These are phyloP conservation scores for Trichophyton equinum DNA, from an alignment of 2,329 filamentous ascomycete genomes.

Conservation along the genomic window DNA sequence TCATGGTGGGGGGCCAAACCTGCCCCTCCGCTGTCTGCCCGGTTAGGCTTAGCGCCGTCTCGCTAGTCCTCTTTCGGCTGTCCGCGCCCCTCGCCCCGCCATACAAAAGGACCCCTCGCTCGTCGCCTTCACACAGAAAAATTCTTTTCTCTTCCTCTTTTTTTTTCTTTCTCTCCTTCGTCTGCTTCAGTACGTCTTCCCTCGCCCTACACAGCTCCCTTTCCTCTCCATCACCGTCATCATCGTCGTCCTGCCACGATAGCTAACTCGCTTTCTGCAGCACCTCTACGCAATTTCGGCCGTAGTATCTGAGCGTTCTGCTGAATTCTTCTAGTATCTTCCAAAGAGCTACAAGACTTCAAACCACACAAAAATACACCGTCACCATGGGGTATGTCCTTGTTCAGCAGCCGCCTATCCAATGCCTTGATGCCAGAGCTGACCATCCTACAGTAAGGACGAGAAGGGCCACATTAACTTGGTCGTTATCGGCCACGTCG, in stretches of 20 bases:
- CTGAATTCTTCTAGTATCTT: slow-evolving; percentile 36
- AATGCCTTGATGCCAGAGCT: not conserved
- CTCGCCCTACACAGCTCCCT: slow-evolving; percentile 22
- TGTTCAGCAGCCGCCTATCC: not conserved
- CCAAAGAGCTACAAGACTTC: slow-evolving; percentile 38
- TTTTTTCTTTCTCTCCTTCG: slow-evolving; percentile 23
- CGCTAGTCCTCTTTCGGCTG: slow-evolving; percentile 1
- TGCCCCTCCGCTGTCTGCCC: slow-evolving; percentile 18
- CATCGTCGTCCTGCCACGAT: not conserved
- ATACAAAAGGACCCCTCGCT: slow-evolving; percentile 36
- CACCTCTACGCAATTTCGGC: slow-evolving; percentile 39
- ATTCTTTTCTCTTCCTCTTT: slow-evolving; percentile 16
- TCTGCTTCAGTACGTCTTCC: slow-evolving; percentile 36
- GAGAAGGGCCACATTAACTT: slow-evolving; percentile 95
- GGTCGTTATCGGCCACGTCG: slow-evolving; percentile 98
- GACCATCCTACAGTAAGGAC: slow-evolving; percentile 57
- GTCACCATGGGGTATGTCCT: slow-evolving; percentile 49
- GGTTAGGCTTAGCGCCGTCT: slow-evolving; percentile 8
- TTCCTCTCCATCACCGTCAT: slow-evolving; percentile 15
- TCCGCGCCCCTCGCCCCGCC: slow-evolving; percentile 25
- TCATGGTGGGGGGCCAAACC: slow-evolving; percentile 18
- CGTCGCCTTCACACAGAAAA: slow-evolving; percentile 27
- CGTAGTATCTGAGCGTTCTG: slow-evolving; percentile 39
- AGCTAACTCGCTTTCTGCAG: slow-evolving; percentile 26
- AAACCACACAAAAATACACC: slow-evolving; percentile 27